Evolutionary conservation across 352 stramenopile genomes (phyloP).

Genomic region (Globisporangium mamillatum): DNA sequence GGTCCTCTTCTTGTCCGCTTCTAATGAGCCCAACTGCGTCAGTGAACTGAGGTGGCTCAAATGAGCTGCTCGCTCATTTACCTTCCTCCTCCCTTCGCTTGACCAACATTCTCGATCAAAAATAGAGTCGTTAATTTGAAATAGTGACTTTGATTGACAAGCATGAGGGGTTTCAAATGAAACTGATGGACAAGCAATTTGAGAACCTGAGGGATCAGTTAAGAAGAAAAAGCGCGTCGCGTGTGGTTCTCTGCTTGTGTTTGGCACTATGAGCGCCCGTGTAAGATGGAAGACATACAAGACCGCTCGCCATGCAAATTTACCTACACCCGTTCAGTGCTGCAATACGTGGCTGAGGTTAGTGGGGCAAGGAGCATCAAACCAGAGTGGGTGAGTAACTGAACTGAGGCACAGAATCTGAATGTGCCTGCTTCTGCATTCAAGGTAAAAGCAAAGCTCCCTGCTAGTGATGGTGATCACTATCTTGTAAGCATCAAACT

Average conservation of each 20-base stretch:
- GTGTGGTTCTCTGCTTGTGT: neutral
- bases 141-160: slow-evolving; percentile 8
- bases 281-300: no score
- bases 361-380: no score
- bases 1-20: neutral
- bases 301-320: no score
- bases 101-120: neutral
- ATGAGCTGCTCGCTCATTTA: neutral
- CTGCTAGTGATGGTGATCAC: no score
- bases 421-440: no score
- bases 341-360: no score
- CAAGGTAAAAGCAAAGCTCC: no score
- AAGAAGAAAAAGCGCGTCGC: neutral
- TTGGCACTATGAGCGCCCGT: neutral
- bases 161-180: neutral
- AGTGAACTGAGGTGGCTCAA: neutral
- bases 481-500: no score
- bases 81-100: neutral
- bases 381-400: no score
- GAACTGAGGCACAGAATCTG: no score
- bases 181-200: neutral
- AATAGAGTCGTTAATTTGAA: neutral
- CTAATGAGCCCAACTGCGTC: neutral
- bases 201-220: neutral
- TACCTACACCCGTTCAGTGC: no score